A percentile compares a stretch with the other conserved stretches of the same genome.
Evolutionary conservation across 768 basidiomycete genomes (phyloP).

Genomic region (Obba rivulosa): DNA sequence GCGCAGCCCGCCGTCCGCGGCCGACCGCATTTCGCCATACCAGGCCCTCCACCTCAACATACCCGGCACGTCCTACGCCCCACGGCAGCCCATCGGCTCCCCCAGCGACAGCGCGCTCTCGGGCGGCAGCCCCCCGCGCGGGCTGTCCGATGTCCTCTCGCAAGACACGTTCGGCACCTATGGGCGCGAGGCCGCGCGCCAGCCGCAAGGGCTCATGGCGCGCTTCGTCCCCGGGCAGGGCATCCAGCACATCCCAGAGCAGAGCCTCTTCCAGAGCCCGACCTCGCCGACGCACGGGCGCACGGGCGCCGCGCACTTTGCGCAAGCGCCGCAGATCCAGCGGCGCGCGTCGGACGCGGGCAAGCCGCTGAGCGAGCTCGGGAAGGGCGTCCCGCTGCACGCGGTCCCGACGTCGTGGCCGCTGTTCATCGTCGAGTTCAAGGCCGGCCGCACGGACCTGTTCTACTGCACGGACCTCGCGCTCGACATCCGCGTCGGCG

Average conservation of each 20-base stretch:
- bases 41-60: conserved; percentile 60
- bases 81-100: conserved; percentile 49
- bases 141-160: conserved; percentile 41
- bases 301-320: conserved; percentile 9
- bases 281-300: conserved; percentile 43
- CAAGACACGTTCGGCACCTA: conserved; percentile 25
- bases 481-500: conserved; percentile 70
- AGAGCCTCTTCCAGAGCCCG: conserved; percentile 42
- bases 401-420: conserved; percentile 79
- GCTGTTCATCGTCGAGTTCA: conserved; percentile 97
- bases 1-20: conserved; percentile 47
- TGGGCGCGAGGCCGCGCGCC: conserved; percentile 24
- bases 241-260: conserved; percentile 48
- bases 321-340: conserved; percentile 17
- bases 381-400: conserved; percentile 84
- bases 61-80: conserved; percentile 39
- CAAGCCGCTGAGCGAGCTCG: conserved; percentile 51
- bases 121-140: conserved; percentile 41
- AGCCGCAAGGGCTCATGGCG: conserved; percentile 40
- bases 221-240: conserved; percentile 63
- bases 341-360: conserved; percentile 38
- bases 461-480: conserved; percentile 80
- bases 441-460: conserved; percentile 91
- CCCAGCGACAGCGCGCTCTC: conserved; percentile 60
- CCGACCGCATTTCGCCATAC: conserved; percentile 51